A percentile compares a stretch with the other conserved stretches of the same genome.
phyloP scores from a whole-genome alignment of 352 stramenopile genomes.

The Phytophthora vignae region DNA sequence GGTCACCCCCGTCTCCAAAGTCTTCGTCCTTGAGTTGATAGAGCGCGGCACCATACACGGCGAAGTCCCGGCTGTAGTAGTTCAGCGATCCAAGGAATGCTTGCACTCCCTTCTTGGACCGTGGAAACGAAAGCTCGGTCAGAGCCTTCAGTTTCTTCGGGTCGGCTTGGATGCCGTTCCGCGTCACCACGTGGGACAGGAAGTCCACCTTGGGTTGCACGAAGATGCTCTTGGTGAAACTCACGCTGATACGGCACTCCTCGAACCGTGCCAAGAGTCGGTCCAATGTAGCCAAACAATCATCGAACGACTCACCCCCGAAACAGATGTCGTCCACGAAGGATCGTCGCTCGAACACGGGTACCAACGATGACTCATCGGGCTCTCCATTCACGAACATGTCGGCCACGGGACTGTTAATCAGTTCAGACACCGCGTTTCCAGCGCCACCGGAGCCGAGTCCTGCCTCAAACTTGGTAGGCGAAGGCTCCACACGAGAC shows the following conservation, averaged over 20 bases:
- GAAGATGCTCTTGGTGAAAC: neutral
- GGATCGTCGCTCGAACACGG: neutral
- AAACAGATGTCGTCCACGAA: neutral
- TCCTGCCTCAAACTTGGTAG: too few species aligned
- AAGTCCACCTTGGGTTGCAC: too few species aligned
- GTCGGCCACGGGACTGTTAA: neutral
- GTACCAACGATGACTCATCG: neutral
- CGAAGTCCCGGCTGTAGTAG: neutral
- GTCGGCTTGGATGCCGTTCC: too few species aligned
- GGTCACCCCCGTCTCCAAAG: neutral
- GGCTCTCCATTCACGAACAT: neutral
- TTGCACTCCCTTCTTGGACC: too few species aligned
- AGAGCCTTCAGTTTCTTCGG: too few species aligned
- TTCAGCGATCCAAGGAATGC: neutral
- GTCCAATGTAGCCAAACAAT: neutral
- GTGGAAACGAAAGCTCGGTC: too few species aligned
- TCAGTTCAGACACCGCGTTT: neutral
- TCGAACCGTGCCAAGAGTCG: neutral
- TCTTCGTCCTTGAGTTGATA: neutral
- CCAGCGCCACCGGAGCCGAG: too few species aligned
- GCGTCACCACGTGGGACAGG: too few species aligned
- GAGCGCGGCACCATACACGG: neutral
- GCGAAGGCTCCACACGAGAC: too few species aligned
- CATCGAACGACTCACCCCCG: neutral
- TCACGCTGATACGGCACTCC: neutral